A percentile compares a stretch with the other conserved stretches of the same genome.
phyloP scores from a whole-genome alignment of 1,284 basidiomycete genomes.

The Flammula alnicola region DNA sequence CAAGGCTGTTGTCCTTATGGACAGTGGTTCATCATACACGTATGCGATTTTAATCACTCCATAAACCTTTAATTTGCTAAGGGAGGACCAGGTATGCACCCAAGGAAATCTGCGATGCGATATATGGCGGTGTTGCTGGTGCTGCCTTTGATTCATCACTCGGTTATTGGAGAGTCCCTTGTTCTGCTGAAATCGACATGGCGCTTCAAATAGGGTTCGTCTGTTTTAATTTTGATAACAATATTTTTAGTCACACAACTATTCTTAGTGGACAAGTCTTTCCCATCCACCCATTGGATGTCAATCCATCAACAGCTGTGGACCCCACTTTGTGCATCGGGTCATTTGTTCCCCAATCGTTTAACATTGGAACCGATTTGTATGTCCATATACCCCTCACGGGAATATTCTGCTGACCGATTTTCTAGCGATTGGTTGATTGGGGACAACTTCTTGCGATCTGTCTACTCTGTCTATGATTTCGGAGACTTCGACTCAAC shows the following conservation, averaged over 20 bases:
- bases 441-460: conserved; percentile 83
- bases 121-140: conserved; percentile 65
- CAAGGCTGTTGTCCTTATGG: conserved; percentile 73
- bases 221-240: conserved; percentile 17
- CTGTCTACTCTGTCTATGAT: conserved; percentile 84
- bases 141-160: conserved; percentile 54
- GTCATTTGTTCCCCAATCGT: conserved; percentile 63
- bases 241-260: conserved; percentile 7
- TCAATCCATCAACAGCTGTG: conserved; percentile 52
- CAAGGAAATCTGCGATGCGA: conserved; percentile 60
- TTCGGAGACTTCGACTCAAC: conserved; percentile 77
- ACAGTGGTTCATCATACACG: conserved; percentile 82
- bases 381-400: conserved; percentile 12
- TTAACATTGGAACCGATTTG: conserved; percentile 28
- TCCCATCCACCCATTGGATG: conserved; percentile 77
- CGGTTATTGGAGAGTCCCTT: conserved; percentile 73
- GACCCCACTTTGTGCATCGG: conserved; percentile 63
- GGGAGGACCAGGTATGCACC: conserved; percentile 60
- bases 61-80: conserved; percentile 9
- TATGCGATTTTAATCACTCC: conserved; percentile 39
- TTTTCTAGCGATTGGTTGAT: conserved; percentile 72
- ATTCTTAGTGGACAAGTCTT: conserved; percentile 61
- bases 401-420: background rate
- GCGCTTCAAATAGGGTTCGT: conserved; percentile 75
- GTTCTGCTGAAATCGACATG: conserved; percentile 70